Evolutionary conservation across 2,329 filamentous ascomycete species (phyloP).

Genomic region (Penicillium sp.): DNA sequence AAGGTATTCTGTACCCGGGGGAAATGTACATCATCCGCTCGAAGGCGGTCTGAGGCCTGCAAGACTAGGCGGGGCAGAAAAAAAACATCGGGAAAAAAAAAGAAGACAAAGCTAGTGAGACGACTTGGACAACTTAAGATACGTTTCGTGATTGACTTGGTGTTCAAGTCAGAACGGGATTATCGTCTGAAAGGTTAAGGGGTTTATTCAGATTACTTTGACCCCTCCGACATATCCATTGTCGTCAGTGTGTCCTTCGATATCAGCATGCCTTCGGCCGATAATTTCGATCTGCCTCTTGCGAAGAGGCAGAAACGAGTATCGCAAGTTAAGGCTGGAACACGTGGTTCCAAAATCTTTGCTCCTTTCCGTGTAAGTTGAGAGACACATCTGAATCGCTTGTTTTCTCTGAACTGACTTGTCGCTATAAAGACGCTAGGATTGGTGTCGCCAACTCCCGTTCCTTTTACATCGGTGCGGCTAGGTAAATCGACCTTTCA

Average conservation of each 20-base stretch:
- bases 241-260: not conserved
- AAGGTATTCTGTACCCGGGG: not conserved
- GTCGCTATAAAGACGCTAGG: conserved; percentile 70
- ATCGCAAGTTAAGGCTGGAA: conserved; percentile 40
- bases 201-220: not conserved
- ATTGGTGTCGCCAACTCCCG: conserved; percentile 82
- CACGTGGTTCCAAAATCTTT: conserved; percentile 73
- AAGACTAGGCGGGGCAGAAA: conserved; percentile 11
- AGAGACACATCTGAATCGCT: not conserved
- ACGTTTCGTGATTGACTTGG: not conserved
- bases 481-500: conserved; percentile 94
- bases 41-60: conserved; percentile 1
- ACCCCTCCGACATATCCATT: not conserved
- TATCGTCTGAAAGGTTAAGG: not conserved
- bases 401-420: conserved; percentile 9
- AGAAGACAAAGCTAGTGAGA: not conserved
- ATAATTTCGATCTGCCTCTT: conserved; percentile 59
- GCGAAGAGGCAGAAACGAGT: conserved; percentile 72
- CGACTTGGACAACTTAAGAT: not conserved
- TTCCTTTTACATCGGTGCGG: conserved; percentile 85
- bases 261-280: conserved; percentile 46
- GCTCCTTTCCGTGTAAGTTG: conserved; percentile 82
- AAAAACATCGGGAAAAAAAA: conserved; percentile 10
- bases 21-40: not conserved
- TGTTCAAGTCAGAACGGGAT: not conserved